Percentiles rank a stretch among this genome's conserved stretches.
phyloP scores from a whole-genome alignment of 306 rosid genomes.

The Pyrus communis region DNA sequence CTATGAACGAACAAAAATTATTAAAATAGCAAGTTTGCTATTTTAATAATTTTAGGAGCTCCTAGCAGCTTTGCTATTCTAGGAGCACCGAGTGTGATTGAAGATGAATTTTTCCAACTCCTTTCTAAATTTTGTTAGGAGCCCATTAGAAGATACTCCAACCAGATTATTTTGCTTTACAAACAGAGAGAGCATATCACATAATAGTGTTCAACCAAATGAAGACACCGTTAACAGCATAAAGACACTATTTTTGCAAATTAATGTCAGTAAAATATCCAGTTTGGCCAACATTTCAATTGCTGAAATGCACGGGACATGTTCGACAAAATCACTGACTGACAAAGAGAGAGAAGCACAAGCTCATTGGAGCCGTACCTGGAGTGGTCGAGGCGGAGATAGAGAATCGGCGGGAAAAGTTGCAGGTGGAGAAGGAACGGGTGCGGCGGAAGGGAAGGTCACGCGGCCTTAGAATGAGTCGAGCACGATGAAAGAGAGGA shows the following conservation, averaged over 20 bases:
- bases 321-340: background rate
- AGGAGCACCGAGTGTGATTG: background rate
- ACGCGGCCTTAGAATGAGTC: constrained; percentile 17
- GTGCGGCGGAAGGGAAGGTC: constrained; percentile 30
- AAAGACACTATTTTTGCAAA: background rate
- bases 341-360: background rate
- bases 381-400: constrained; percentile 30
- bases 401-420: constrained; percentile 40
- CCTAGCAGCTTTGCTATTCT: background rate
- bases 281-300: background rate
- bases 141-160: background rate
- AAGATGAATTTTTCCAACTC: background rate
- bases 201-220: background rate
- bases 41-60: background rate
- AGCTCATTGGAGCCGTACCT: constrained; percentile 20
- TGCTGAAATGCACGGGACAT: background rate
- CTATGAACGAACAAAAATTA: background rate
- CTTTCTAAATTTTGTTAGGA: background rate
- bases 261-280: background rate
- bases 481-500: constrained; percentile 5
- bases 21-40: background rate
- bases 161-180: background rate
- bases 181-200: background rate
- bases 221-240: background rate
- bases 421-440: constrained; percentile 17